Evolutionary conservation across 2,329 filamentous ascomycete genomes (phyloP).

Genomic region (Curvularia sp.): DNA sequence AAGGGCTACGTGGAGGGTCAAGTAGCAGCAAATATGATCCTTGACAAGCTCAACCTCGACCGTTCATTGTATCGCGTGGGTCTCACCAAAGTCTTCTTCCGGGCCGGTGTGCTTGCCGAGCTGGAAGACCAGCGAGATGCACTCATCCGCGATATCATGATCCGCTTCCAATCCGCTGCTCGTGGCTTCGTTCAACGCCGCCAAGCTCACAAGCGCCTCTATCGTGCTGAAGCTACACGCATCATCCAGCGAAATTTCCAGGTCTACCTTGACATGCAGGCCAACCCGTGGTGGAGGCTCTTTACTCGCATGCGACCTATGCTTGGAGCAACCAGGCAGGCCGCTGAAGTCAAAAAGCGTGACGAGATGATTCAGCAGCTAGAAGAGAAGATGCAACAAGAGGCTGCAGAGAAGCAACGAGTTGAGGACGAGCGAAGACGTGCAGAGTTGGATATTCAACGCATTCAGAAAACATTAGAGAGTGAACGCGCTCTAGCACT

Average conservation of each 20-base stretch:
- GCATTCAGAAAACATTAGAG: conserved; percentile 91
- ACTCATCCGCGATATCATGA: conserved; percentile 92
- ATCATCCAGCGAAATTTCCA: conserved; percentile 96
- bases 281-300: conserved; percentile 97
- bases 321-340: conserved; percentile 87
- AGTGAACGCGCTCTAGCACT: conserved; percentile 93
- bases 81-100: conserved; percentile 96
- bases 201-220: conserved; percentile 89
- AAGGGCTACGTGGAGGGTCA: conserved; percentile 93
- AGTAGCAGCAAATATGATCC: conserved; percentile 80
- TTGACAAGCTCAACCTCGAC: conserved; percentile 87
- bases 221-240: conserved; percentile 89
- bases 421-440: conserved; percentile 91
- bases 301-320: conserved; percentile 95
- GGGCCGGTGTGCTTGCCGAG: conserved; percentile 93
- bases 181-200: conserved; percentile 88
- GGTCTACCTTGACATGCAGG: conserved; percentile 85
- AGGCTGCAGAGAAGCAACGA: conserved; percentile 75
- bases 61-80: conserved; percentile 88
- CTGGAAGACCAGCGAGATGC: conserved; percentile 94
- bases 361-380: conserved; percentile 92
- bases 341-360: conserved; percentile 90
- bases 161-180: conserved; percentile 88
- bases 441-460: conserved; percentile 83
- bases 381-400: conserved; percentile 80